Evolutionary conservation across 495 filamentous ascomycete species (phyloP).

Genomic region (Penicillium desertorum): DNA sequence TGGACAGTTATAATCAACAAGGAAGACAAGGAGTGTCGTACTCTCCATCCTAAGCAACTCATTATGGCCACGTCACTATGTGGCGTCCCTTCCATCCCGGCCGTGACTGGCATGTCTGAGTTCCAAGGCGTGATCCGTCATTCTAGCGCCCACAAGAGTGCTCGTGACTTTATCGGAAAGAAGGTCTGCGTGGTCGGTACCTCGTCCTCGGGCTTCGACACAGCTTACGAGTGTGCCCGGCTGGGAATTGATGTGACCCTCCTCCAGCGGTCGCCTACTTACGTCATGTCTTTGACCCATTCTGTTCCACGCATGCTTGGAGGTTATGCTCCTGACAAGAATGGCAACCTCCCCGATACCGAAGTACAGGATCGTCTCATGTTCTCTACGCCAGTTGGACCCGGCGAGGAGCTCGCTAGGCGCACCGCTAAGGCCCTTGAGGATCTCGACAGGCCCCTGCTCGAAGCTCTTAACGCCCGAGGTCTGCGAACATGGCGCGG

Average conservation of each 20-base stretch:
- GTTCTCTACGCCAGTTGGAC: conserved; percentile 21
- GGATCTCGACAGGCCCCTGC: conserved; percentile 18
- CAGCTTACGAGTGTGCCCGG: conserved; percentile 59
- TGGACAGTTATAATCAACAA: conserved; percentile 59
- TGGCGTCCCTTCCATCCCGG: conserved; percentile 30
- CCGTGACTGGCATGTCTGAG: conserved; percentile 29
- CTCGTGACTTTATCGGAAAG: conserved; percentile 58
- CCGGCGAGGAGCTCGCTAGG: conserved; percentile 16
- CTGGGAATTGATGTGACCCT: conserved; percentile 66
- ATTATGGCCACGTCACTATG: conserved; percentile 42
- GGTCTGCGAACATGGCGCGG: conserved; percentile 28
- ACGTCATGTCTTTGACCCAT: conserved; percentile 49
- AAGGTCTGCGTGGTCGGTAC: conserved; percentile 67
- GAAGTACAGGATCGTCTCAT: conserved; percentile 16
- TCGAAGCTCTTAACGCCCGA: conserved; percentile 22
- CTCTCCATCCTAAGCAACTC: conserved; percentile 38
- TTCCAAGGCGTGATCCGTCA: conserved; percentile 42
- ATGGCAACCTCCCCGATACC: conserved; percentile 15
- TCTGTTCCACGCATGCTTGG: conserved; percentile 24
- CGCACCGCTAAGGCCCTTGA: conserved; percentile 19
- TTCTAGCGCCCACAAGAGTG: conserved; percentile 23
- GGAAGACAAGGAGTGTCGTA: conserved; percentile 39
- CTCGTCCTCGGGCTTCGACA: conserved; percentile 72
- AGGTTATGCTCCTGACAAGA: conserved; percentile 18
- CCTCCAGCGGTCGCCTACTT: conserved; percentile 66